A percentile compares a stretch with the other conserved stretches of the same genome.
These are phyloP conservation scores for Sanghuangporus sanghuang DNA, from an alignment of 1,284 basidiomycete genomes.

Conservation along the genomic window DNA sequence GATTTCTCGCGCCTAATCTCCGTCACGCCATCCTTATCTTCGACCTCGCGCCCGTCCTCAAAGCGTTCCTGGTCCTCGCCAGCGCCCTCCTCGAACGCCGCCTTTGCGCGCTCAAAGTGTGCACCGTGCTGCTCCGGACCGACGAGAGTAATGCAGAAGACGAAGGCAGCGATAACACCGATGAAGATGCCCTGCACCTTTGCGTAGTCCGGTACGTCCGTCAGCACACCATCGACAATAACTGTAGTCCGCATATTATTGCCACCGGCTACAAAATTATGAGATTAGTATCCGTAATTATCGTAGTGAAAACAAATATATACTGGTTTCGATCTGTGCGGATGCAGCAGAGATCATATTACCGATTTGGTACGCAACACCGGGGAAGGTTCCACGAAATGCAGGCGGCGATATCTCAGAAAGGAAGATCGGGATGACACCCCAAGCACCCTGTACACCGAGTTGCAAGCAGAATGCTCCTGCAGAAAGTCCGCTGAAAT, in stretches of 20 bases:
- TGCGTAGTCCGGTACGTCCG: slow-evolving; percentile 74
- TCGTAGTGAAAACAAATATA: slow-evolving; percentile 25
- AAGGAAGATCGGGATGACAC: slow-evolving; percentile 83
- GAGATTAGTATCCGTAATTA: slow-evolving; percentile 12
- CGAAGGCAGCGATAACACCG: slow-evolving; percentile 65
- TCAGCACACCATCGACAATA: slow-evolving; percentile 37
- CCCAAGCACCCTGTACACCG: slow-evolving; percentile 83
- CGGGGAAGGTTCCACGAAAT: slow-evolving; percentile 91
- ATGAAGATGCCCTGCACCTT: slow-evolving; percentile 83
- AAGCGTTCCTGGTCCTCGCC: slow-evolving; percentile 38
- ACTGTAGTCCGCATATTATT: slow-evolving; percentile 51
- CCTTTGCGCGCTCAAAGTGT: slow-evolving; percentile 79
- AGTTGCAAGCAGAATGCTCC: slow-evolving; percentile 86
- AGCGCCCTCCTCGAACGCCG: slow-evolving; percentile 74
- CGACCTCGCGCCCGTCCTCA: slow-evolving; percentile 14
- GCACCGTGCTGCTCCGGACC: slow-evolving; percentile 77
- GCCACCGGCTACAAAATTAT: slow-evolving; percentile 47
- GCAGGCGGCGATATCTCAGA: slow-evolving; percentile 89
- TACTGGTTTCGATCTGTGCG: slow-evolving; percentile 87
- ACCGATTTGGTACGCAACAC: slow-evolving; percentile 86
- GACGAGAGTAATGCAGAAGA: slow-evolving; percentile 61
- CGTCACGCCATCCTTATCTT: slow-evolving; percentile 10
- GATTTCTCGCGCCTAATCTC: neutral
- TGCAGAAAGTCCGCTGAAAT: slow-evolving; percentile 61
- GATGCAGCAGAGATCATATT: slow-evolving; percentile 90